Evolutionary conservation across 1,284 basidiomycete genomes (phyloP).

Genomic region (Rhodotorula sp.): DNA sequence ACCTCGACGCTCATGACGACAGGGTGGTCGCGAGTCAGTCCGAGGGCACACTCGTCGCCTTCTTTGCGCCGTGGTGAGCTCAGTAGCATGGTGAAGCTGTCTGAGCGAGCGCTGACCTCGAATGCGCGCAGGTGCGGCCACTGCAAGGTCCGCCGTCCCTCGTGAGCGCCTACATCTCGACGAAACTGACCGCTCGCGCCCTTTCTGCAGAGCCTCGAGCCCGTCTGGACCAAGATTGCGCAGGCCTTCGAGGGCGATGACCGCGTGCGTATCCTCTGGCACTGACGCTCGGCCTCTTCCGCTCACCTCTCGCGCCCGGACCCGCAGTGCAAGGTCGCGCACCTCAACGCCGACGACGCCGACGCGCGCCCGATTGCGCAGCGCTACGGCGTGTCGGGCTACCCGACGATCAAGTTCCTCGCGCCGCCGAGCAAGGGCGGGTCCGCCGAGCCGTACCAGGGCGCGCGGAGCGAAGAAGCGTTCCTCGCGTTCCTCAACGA

Average conservation of each 20-base stretch:
- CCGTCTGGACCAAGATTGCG: slow-evolving; percentile 82
- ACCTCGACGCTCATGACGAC: neutral
- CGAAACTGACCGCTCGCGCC: neutral
- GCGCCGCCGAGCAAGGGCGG: slow-evolving; percentile 61
- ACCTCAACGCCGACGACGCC: slow-evolving; percentile 84
- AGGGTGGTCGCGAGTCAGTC: slow-evolving; percentile 23
- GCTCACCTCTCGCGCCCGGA: slow-evolving; percentile 50
- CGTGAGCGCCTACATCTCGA: too few species aligned
- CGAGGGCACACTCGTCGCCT: slow-evolving; percentile 57
- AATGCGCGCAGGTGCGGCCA: slow-evolving; percentile 51
- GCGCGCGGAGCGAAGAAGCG: slow-evolving; percentile 54
- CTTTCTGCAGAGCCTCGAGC: slow-evolving; percentile 57
- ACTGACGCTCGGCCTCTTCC: neutral
- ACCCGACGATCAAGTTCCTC: slow-evolving; percentile 77
- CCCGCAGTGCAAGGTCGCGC: slow-evolving; percentile 70
- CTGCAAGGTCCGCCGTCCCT: slow-evolving; percentile 48
- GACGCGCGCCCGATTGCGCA: slow-evolving; percentile 76
- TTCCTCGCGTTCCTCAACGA: slow-evolving; percentile 67
- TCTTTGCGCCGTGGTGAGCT: slow-evolving; percentile 43
- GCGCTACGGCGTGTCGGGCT: slow-evolving; percentile 52
- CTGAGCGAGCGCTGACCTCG: too few species aligned
- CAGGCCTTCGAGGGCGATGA: slow-evolving; percentile 73
- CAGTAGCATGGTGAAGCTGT: neutral
- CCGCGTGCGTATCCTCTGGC: slow-evolving; percentile 57
- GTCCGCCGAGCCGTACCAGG: slow-evolving; percentile 53